These are phyloP conservation scores for Cladosporium sp. DNA, from an alignment of 2,329 filamentous ascomycete species.

Conservation along the genomic window DNA sequence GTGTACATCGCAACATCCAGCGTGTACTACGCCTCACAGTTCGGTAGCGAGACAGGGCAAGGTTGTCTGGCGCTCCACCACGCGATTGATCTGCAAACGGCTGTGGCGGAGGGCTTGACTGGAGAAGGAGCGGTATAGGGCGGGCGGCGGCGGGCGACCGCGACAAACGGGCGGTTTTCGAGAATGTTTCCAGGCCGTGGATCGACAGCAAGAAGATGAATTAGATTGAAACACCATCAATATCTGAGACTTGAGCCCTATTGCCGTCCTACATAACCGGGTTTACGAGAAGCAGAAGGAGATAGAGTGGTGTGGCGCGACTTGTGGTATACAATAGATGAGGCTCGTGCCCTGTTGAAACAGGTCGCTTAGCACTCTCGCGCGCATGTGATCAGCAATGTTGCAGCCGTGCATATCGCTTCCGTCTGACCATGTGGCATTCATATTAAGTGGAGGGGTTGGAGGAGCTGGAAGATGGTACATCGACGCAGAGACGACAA, in stretches of 20 bases:
- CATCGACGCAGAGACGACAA: too few relatives aligned
- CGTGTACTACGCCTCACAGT: background rate
- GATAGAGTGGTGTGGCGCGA: background rate
- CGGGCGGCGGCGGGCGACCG: too few relatives aligned
- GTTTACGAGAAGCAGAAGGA: background rate
- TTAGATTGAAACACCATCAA: conserved; percentile 8
- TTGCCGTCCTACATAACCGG: background rate
- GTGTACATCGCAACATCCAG: too few relatives aligned
- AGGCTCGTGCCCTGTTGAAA: conserved; percentile 9
- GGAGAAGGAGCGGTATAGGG: conserved; percentile 4
- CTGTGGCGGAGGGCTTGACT: background rate
- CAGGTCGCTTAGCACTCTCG: conserved; percentile 8
- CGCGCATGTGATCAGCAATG: background rate
- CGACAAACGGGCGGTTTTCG: background rate
- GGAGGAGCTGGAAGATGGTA: too few relatives aligned
- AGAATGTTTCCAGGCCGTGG: background rate
- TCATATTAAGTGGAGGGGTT: too few relatives aligned
- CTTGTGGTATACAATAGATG: conserved; percentile 9
- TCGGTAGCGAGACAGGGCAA: conserved; percentile 10
- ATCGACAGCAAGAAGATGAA: conserved; percentile 1
- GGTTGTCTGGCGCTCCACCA: background rate
- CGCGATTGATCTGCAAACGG: conserved; percentile 7
- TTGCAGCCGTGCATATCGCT: conserved; percentile 4
- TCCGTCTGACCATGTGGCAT: background rate
- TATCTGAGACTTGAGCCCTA: conserved; percentile 1